Conservation (phyloP, 1,139 yeast genomes). For the Pichia sp. region DNA sequence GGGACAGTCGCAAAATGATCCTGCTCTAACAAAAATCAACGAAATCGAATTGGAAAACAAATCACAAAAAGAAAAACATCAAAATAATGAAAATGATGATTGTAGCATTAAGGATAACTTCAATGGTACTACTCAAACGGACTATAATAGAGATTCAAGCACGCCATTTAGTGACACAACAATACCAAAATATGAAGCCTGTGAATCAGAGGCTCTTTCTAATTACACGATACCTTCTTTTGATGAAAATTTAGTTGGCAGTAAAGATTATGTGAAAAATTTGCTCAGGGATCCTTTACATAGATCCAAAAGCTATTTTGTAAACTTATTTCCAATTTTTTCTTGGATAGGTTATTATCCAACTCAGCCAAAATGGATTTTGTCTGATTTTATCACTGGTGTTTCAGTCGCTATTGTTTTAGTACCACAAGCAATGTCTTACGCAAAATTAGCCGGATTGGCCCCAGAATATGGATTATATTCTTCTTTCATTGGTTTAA, state of each 20-base stretch:
- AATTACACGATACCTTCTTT: no score
- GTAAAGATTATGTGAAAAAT: conserved; percentile 40
- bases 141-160: no score
- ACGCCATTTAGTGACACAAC: no score
- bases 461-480: conserved; percentile 82
- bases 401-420: conserved; percentile 87
- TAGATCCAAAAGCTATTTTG: conserved; percentile 40
- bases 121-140: no score
- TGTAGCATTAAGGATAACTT: no score
- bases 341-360: conserved; percentile 85
- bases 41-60: no score
- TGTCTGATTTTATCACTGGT: conserved; percentile 85
- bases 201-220: no score
- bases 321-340: conserved; percentile 70
- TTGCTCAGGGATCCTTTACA: conserved; percentile 38
- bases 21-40: no score
- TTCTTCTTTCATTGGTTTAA: conserved; percentile 88
- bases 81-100: no score
- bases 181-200: no score
- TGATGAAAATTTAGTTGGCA: conserved; percentile 38
- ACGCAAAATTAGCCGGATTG: conserved; percentile 80
- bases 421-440: conserved; percentile 95
- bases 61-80: no score
- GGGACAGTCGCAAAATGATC: no score
- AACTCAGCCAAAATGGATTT: conserved; percentile 53